Evolutionary conservation across 1,284 basidiomycete species (phyloP).

Genomic region (Fomes fomentarius): DNA sequence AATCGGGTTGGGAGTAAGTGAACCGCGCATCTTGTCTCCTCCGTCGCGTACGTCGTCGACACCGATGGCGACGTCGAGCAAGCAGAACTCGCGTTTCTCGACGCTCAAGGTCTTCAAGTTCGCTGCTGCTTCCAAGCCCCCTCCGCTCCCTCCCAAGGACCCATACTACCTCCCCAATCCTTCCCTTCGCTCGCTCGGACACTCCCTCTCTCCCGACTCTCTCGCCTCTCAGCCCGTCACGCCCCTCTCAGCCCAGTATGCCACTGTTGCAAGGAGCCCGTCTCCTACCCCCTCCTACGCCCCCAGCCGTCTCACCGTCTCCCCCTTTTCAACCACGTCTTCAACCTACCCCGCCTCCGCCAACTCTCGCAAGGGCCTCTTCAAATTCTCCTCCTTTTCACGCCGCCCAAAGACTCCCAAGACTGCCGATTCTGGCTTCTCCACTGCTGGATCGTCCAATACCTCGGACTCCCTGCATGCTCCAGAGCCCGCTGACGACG

Average conservation of each 20-base stretch:
- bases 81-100: slow-evolving; percentile 56
- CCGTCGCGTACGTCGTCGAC: slow-evolving; percentile 28
- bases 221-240: slow-evolving; percentile 40
- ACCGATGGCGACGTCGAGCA: slow-evolving; percentile 36
- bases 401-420: slow-evolving; percentile 42
- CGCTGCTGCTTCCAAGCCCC: slow-evolving; percentile 43
- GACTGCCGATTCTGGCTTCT: slow-evolving; percentile 33
- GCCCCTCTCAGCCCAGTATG: slow-evolving; percentile 38
- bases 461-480: slow-evolving; percentile 34
- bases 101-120: slow-evolving; percentile 64
- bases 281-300: slow-evolving; percentile 36
- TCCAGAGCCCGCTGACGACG: slow-evolving; percentile 52
- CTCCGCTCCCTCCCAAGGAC: slow-evolving; percentile 72
- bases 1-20: too few relatives aligned
- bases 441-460: slow-evolving; percentile 1
- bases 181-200: slow-evolving; percentile 54
- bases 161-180: slow-evolving; percentile 53
- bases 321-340: slow-evolving; percentile 25
- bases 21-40: slow-evolving; percentile 17
- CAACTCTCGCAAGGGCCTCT: slow-evolving; percentile 46
- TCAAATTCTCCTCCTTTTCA: slow-evolving; percentile 45
- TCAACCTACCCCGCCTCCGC: slow-evolving; percentile 39
- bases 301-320: slow-evolving; percentile 32
- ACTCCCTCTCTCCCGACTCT: slow-evolving; percentile 43
- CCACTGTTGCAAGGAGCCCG: slow-evolving; percentile 34